These are phyloP conservation scores for Corymbia maculata DNA, from an alignment of 345 rosid species.

Conservation along the genomic window DNA sequence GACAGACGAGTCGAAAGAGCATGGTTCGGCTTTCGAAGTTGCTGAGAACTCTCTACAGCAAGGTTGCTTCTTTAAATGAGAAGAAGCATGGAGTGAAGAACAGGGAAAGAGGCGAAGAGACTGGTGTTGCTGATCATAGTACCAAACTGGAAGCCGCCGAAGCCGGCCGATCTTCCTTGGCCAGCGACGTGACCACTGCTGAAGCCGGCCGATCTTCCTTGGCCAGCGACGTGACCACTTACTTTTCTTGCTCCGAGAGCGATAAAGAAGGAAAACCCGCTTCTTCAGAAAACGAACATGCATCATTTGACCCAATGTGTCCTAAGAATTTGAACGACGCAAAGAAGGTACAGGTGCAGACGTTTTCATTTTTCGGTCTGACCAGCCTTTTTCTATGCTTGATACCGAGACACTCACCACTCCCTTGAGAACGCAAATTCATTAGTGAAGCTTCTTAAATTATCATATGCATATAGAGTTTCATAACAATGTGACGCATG, in stretches of 20 bases:
- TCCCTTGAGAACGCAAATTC: neutral
- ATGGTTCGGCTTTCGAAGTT: slow-evolving; percentile 3
- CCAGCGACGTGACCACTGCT: slow-evolving; percentile 16
- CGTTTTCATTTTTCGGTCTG: neutral
- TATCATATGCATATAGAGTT: neutral
- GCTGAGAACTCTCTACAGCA: slow-evolving; percentile 13
- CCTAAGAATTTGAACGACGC: neutral
- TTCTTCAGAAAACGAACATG: neutral
- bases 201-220: slow-evolving; percentile 17
- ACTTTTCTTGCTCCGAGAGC: slow-evolving; percentile 19
- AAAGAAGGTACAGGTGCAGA: neutral
- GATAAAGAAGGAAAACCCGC: slow-evolving; percentile 16
- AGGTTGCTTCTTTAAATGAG: slow-evolving; percentile 6
- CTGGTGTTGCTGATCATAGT: neutral
- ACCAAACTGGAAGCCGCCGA: slow-evolving; percentile 10
- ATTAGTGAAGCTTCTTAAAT: neutral
- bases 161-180: slow-evolving; percentile 11
- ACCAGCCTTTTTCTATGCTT: neutral
- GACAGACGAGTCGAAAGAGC: slow-evolving; percentile 9
- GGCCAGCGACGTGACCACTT: slow-evolving; percentile 16
- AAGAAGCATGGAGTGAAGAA: slow-evolving; percentile 1
- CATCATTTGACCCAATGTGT: neutral
- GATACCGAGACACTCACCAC: neutral
- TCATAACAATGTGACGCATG: neutral
- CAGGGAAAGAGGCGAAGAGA: neutral